Conservation (phyloP, 225 moss, liverwort and hornwort species). For the Straminergon stramineum region DNA sequence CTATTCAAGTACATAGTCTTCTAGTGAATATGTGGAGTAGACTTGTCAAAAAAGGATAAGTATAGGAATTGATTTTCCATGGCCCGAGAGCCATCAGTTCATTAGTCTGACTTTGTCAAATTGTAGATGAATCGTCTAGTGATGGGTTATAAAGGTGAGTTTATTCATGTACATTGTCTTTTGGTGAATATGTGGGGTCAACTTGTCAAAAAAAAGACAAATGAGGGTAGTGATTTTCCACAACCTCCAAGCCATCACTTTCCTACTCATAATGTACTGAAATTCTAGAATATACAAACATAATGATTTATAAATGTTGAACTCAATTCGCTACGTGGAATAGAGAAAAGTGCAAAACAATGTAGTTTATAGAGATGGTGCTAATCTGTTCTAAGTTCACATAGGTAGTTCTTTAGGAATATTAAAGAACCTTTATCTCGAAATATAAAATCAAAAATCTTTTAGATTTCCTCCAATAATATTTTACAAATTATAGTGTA, state of each 20-base stretch:
- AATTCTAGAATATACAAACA: background rate
- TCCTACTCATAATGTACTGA: no score
- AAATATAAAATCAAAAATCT: background rate
- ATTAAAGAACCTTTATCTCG: rapidly evolving
- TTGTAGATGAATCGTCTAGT: background rate
- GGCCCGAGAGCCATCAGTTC: rapidly evolving
- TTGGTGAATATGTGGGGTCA: no score
- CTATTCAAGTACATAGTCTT: rapidly evolving
- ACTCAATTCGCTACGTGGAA: background rate
- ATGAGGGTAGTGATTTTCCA: background rate
- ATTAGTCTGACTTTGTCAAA: no score
- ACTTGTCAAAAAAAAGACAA: background rate
- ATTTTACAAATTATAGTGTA: background rate
- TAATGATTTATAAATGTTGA: background rate
- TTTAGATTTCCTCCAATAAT: background rate
- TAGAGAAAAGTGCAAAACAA: background rate
- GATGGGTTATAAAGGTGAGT: background rate
- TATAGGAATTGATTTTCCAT: no score
- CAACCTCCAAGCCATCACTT: background rate
- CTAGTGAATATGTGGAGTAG: background rate
- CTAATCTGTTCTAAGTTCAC: background rate
- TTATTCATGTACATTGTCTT: background rate
- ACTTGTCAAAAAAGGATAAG: background rate
- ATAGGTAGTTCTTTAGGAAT: rapidly evolving
- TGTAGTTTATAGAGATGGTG: background rate